A percentile compares a stretch with the other conserved stretches of the same genome.
Evolutionary conservation across 495 filamentous ascomycete species (phyloP).

Genomic region (Tuber brumale): DNA sequence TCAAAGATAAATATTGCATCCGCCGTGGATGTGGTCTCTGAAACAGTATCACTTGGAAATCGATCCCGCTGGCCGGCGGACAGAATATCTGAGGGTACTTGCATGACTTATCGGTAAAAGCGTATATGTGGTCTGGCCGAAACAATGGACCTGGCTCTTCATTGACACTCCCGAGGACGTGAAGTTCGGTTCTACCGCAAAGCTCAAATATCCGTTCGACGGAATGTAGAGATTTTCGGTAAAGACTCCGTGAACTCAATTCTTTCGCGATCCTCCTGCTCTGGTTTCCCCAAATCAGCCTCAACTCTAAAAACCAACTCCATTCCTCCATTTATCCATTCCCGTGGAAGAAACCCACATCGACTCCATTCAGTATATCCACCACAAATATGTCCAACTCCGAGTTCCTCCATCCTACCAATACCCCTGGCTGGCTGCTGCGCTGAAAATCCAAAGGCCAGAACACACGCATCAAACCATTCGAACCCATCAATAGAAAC

Average conservation of each 20-base stretch:
- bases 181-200: slow-evolving; percentile 74
- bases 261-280: slow-evolving; percentile 76
- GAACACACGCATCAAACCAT: slow-evolving; percentile 95
- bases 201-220: slow-evolving; percentile 72
- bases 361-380: slow-evolving; percentile 80
- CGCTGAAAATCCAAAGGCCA: slow-evolving; percentile 85
- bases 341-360: slow-evolving; percentile 52
- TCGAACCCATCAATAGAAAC: slow-evolving; percentile 68
- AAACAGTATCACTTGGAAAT: slow-evolving; percentile 81
- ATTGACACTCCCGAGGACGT: slow-evolving; percentile 68
- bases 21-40: slow-evolving; percentile 73
- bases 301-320: slow-evolving; percentile 14
- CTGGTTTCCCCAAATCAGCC: slow-evolving; percentile 43
- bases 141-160: slow-evolving; percentile 42
- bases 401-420: slow-evolving; percentile 95
- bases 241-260: slow-evolving; percentile 72
- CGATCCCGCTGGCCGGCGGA: slow-evolving; percentile 53
- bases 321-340: neutral
- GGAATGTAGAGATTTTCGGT: slow-evolving; percentile 75
- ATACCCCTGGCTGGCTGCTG: slow-evolving; percentile 65
- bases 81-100: slow-evolving; percentile 68
- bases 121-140: slow-evolving; percentile 64
- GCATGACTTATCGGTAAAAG: slow-evolving; percentile 53
- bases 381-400: slow-evolving; percentile 83
- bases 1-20: slow-evolving; percentile 95